Conservation (phyloP, 768 basidiomycete genomes). For the Boletus fagicola region DNA sequence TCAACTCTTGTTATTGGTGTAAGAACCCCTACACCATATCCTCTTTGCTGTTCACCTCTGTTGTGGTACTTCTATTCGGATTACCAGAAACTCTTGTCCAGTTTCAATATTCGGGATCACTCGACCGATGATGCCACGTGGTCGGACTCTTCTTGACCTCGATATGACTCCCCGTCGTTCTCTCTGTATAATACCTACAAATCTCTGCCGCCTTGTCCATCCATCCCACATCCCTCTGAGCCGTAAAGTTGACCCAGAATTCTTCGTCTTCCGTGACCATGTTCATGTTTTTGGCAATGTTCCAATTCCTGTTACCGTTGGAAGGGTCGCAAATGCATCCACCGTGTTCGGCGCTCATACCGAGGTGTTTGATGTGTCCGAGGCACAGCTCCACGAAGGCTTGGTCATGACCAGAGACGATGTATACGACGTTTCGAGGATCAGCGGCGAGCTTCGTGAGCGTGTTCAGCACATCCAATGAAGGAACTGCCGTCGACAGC, state of each 20-base stretch:
- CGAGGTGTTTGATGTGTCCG: constrained; percentile 77
- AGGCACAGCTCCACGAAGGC: constrained; percentile 90
- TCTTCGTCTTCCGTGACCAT: constrained; percentile 24
- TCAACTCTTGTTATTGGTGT: too few relatives aligned
- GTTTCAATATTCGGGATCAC: constrained; percentile 96
- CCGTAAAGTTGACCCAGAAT: constrained; percentile 85
- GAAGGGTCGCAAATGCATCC: constrained; percentile 83
- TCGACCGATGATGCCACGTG: constrained; percentile 95
- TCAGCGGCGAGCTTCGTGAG: constrained; percentile 72
- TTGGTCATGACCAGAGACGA: constrained; percentile 95
- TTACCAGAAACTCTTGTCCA: too few relatives aligned
- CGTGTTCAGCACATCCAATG: constrained; percentile 67
- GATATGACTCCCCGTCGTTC: constrained; percentile 94
- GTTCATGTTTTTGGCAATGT: too few relatives aligned
- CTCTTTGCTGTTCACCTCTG: too few relatives aligned
- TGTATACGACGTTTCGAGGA: constrained; percentile 90
- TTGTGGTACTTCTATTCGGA: too few relatives aligned
- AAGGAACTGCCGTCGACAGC: constrained; percentile 84
- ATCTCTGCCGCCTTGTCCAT: constrained; percentile 94
- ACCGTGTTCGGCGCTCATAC: constrained; percentile 96
- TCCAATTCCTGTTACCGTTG: constrained; percentile 27
- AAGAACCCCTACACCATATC: too few relatives aligned
- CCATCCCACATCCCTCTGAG: constrained; percentile 94
- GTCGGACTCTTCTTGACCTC: constrained; percentile 97
- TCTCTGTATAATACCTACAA: constrained; percentile 94